Conservation (phyloP, 2,329 filamentous ascomycete genomes). For the Fusarium ramigenum region DNA sequence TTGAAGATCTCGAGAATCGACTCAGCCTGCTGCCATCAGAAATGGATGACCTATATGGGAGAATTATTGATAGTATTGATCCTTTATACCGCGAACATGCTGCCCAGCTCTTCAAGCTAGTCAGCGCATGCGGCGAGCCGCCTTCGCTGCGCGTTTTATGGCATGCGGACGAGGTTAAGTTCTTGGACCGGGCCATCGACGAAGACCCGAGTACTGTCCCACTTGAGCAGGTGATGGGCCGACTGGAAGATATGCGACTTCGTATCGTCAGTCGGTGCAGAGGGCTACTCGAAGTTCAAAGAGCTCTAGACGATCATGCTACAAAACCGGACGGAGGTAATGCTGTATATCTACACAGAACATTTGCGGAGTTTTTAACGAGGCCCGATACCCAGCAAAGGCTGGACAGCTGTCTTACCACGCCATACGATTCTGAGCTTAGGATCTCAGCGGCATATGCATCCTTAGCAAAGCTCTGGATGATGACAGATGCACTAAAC, state of each 20-base stretch:
- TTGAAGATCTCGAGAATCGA: neutral
- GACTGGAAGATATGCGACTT: neutral
- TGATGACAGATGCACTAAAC: accelerated
- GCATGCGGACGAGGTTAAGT: slow-evolving; percentile 6
- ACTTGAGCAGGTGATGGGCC: accelerated
- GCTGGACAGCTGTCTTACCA: neutral
- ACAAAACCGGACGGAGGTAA: accelerated
- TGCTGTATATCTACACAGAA: neutral
- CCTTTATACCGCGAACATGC: slow-evolving; percentile 2
- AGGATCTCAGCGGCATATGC: neutral
- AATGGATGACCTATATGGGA: neutral
- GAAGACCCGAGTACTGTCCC: neutral
- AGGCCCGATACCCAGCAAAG: neutral
- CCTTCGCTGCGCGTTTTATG: neutral
- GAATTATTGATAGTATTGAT: neutral
- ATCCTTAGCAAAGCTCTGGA: neutral
- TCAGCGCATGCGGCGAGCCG: accelerated
- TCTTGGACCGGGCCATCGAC: neutral
- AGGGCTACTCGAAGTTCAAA: neutral
- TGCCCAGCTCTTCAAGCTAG: neutral
- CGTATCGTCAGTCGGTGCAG: slow-evolving; percentile 16
- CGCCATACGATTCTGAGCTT: neutral
- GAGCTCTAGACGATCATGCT: too few relatives aligned
- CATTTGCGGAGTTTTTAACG: neutral
- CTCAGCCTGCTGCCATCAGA: neutral